Base-by-base conservation (phyloP, 2,329 filamentous ascomycete genomes). In the Elsinoe fawcettii region DNA sequence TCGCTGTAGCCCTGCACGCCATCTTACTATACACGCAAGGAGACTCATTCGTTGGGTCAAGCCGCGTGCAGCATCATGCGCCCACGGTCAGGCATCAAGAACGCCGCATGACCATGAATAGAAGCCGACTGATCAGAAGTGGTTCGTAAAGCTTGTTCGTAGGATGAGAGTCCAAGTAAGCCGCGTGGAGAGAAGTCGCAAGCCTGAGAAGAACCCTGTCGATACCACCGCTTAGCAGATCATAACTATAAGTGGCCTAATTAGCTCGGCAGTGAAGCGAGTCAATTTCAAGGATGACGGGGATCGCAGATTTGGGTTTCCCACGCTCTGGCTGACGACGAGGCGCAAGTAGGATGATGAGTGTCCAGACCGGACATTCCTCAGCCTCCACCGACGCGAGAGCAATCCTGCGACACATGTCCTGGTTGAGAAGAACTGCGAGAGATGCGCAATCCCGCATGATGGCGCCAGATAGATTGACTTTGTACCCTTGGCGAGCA, bases 361-460 rank as follows among this genome's bases (percentile, higher is more conserved):
- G n/a, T 8, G 39, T 5, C 39, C 16, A 44, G 39, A 44, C 27
- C 27, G n/a, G n/a, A n/a, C n/a, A n/a, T n/a, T n/a, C 16, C 3
- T 27, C 22, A 47, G 22, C 43, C 43, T 7, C 43, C 25, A 51
- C n/a, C 47, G 22, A 12, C 20, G 16, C 43, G 43, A 12, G 20
- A 18, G 11, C 6, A 22, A 30, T 5, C 5, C 27, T 30, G 27
- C 27, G 9, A 9, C 9, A 30, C 5, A 30, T 9, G 27, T 9
- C 5, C 27, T 30, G 9, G 27, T 5, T 16, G 23, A 32, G 12
- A 23, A 22, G 2, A 14, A 37, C 14, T 8, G 20, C 9, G 8
- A 36, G 49, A 34, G 49, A 37, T 53, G 49, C 32, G 49, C 49
- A 53, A 53, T 27, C 18, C 49, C 16, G 49, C 49, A 53, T 37